Evolutionary conservation across 257 asterid species (phyloP).

Genomic region (Henckelia pumila): DNA sequence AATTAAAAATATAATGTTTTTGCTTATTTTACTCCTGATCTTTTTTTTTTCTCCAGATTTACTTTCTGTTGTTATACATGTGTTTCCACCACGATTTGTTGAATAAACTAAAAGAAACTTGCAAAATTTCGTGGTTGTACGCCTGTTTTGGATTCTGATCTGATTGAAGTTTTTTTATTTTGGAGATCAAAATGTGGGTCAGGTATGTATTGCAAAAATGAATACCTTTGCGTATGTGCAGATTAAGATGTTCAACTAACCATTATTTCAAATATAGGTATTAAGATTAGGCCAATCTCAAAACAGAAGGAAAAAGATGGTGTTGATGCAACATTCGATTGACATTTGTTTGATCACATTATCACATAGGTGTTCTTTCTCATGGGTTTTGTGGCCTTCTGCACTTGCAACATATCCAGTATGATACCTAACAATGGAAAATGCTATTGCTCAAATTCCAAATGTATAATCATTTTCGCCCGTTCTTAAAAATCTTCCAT

Average conservation of each 20-base stretch:
- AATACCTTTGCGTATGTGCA: slow-evolving; percentile 32
- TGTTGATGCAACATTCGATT: slow-evolving; percentile 5
- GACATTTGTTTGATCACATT: background rate
- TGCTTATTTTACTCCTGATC: too few species aligned
- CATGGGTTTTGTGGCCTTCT: slow-evolving; percentile 21
- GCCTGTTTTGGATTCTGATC: slow-evolving; percentile 19
- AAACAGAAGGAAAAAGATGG: slow-evolving; percentile 32
- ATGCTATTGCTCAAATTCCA: slow-evolving; percentile 45
- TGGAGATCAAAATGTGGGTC: slow-evolving; percentile 10
- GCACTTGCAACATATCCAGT: slow-evolving; percentile 82
- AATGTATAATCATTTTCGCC: slow-evolving; percentile 45
- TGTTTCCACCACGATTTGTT: too few species aligned
- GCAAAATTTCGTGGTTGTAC: too few species aligned
- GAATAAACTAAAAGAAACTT: too few species aligned
- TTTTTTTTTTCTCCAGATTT: too few species aligned
- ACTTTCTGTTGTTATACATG: too few species aligned
- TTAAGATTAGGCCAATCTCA: slow-evolving; percentile 41
- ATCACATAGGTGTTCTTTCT: background rate
- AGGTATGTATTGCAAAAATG: background rate
- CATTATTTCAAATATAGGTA: slow-evolving; percentile 35
- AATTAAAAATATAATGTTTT: too few species aligned
- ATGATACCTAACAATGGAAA: slow-evolving; percentile 67
- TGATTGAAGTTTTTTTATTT: background rate
- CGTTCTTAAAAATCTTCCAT: slow-evolving; percentile 32
- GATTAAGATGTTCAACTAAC: slow-evolving; percentile 61